phyloP scores from a whole-genome alignment of 2,329 filamentous ascomycete species.

The Apiospora saccharicola region DNA sequence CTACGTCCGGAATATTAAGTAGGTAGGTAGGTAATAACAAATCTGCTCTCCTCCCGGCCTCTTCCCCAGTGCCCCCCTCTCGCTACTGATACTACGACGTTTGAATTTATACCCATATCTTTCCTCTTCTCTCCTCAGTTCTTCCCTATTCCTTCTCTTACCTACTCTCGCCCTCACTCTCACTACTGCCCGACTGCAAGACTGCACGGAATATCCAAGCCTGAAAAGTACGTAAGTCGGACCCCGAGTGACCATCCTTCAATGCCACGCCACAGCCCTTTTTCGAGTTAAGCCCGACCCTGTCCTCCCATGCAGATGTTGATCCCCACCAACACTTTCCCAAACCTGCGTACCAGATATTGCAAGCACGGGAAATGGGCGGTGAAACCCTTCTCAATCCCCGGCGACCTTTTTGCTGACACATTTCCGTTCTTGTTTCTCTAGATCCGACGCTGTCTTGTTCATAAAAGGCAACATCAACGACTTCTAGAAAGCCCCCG shows the following conservation, averaged over 20 bases:
- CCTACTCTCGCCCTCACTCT: neutral
- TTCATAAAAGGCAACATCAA: slow-evolving; percentile 12
- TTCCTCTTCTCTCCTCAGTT: neutral
- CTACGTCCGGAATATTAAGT: slow-evolving; percentile 1
- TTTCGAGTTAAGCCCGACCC: neutral
- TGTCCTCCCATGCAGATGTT: slow-evolving; percentile 24
- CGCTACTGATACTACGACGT: neutral
- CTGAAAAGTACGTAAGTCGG: slow-evolving; percentile 2
- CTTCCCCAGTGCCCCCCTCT: neutral
- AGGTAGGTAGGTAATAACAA: slow-evolving; percentile 1
- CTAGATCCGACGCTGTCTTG: neutral
- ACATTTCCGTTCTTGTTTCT: slow-evolving; percentile 8
- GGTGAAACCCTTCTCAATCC: slow-evolving; percentile 18
- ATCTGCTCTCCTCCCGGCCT: neutral
- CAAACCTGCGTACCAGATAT: slow-evolving; percentile 19
- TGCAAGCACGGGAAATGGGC: slow-evolving; percentile 14
- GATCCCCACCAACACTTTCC: slow-evolving; percentile 25
- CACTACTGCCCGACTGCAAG: slow-evolving; percentile 1
- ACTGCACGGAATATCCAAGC: neutral
- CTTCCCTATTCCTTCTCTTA: neutral
- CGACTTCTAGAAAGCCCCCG: neutral
- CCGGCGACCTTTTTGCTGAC: slow-evolving; percentile 4
- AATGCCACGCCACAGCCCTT: neutral
- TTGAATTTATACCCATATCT: slow-evolving; percentile 6
- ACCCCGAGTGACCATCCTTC: neutral